These are phyloP conservation scores for Glutinoglossum americanum DNA, from an alignment of 495 filamentous ascomycete species.

Conservation along the genomic window DNA sequence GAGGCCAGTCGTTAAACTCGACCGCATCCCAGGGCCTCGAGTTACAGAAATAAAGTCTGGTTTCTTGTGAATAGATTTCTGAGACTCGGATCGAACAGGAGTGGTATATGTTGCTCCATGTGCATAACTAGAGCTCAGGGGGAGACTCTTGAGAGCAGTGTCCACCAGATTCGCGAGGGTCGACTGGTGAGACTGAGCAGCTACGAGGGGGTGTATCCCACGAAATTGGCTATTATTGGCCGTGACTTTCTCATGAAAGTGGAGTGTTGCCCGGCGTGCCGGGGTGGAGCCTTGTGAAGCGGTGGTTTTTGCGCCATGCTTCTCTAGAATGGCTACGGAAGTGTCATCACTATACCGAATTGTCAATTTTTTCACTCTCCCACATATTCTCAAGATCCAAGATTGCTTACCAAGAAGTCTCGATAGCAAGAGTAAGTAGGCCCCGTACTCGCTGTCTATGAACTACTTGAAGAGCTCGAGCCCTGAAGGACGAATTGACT, in stretches of 20 bases:
- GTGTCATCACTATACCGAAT: conserved; percentile 69
- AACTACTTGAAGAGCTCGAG: not conserved
- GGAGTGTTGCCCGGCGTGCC: conserved; percentile 27
- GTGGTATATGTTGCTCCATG: not conserved
- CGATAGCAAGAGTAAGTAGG: conserved; percentile 6
- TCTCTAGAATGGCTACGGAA: conserved; percentile 66
- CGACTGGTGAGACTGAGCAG: conserved; percentile 50
- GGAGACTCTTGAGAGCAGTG: conserved; percentile 35
- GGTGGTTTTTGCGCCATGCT: conserved; percentile 12
- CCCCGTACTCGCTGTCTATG: not conserved
- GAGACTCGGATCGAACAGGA: not conserved
- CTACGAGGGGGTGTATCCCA: conserved; percentile 58
- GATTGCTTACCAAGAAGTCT: conserved; percentile 2
- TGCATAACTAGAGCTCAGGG: conserved; percentile 14
- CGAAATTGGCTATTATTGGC: conserved; percentile 45
- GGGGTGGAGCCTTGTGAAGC: not conserved
- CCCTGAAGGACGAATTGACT: not conserved
- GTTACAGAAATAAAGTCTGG: conserved; percentile 76
- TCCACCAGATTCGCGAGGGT: conserved; percentile 42
- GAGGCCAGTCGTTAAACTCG: conserved; percentile 50
- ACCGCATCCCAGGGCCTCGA: conserved; percentile 70
- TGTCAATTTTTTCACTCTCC: not conserved
- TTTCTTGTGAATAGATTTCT: conserved; percentile 14
- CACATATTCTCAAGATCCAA: not conserved
- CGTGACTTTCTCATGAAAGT: conserved; percentile 68